Conservation (phyloP, 192 early-diverging fungal species). For the Anaeromyces robustus region DNA sequence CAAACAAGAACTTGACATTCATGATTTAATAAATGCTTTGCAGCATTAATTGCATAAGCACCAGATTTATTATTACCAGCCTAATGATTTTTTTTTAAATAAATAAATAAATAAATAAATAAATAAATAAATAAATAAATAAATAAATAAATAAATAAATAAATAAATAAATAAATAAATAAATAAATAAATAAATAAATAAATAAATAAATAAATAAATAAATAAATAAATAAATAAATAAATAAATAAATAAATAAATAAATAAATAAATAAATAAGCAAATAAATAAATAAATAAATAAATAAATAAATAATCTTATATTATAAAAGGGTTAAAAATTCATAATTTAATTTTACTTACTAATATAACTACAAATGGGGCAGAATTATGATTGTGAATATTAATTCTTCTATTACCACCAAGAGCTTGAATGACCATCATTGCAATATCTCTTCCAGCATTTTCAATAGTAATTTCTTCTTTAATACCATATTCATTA, state of each 20-base stretch:
- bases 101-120: too few relatives aligned
- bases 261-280: too few relatives aligned
- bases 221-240: too few relatives aligned
- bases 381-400: constrained; percentile 58
- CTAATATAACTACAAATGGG: constrained; percentile 52
- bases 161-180: too few relatives aligned
- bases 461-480: constrained; percentile 64
- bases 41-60: constrained; percentile 50
- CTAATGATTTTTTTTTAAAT: background rate
- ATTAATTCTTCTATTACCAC: constrained; percentile 53
- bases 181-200: too few relatives aligned
- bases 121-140: too few relatives aligned
- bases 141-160: too few relatives aligned
- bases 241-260: too few relatives aligned
- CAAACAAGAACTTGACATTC: constrained; percentile 46
- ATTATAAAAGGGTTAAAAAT: too few relatives aligned
- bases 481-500: constrained; percentile 45
- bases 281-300: too few relatives aligned
- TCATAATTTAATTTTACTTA: background rate
- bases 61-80: constrained; percentile 61
- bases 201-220: too few relatives aligned
- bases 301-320: too few relatives aligned
- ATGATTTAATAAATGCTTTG: constrained; percentile 64
- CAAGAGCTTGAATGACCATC: constrained; percentile 57
- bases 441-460: constrained; percentile 54